A percentile compares a stretch with the other conserved stretches of the same genome.
phyloP scores from a whole-genome alignment of 1,139 yeast species.

The Kodamaea arcana region DNA sequence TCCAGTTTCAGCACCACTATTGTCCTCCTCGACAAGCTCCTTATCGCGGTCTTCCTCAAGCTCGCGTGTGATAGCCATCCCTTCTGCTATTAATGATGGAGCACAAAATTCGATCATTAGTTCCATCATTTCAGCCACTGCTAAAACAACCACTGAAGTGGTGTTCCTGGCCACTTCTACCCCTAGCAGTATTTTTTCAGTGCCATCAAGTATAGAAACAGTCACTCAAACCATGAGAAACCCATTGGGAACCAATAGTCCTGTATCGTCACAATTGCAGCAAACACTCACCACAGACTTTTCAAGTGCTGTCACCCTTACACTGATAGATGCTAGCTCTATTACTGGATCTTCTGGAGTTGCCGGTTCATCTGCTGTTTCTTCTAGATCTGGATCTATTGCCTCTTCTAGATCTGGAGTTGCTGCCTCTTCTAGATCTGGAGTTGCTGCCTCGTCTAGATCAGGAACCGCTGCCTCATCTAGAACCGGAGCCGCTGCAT shows the following conservation, averaged over 20 bases:
- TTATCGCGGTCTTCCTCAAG: slow-evolving; percentile 9
- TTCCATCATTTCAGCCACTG: slow-evolving; percentile 14
- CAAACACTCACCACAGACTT: slow-evolving; percentile 10
- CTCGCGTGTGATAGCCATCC: no score
- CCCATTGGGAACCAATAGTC: slow-evolving; percentile 27
- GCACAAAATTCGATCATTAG: slow-evolving; percentile 5
- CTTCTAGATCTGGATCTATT: background rate
- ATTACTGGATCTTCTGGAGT: background rate
- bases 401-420: background rate
- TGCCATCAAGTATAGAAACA: slow-evolving; percentile 16
- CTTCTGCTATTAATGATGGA: slow-evolving; percentile 10
- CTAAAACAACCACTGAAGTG: slow-evolving; percentile 25
- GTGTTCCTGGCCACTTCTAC: slow-evolving; percentile 23
- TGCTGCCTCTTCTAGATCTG: background rate
- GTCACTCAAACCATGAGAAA: slow-evolving; percentile 20
- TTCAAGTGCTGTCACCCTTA: slow-evolving; percentile 8
- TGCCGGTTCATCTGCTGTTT: background rate
- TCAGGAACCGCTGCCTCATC: background rate
- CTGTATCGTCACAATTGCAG: slow-evolving; percentile 12
- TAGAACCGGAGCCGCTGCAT: background rate
- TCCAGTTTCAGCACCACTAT: slow-evolving; percentile 8
- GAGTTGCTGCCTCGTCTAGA: background rate
- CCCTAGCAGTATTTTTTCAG: slow-evolving; percentile 18
- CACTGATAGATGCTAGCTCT: background rate
- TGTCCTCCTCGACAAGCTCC: slow-evolving; percentile 17